Percentiles rank a stretch among this genome's conserved stretches.
Conservation (phyloP, 1,139 yeast genomes). For the Zygosaccharomyces sapae region DNA sequence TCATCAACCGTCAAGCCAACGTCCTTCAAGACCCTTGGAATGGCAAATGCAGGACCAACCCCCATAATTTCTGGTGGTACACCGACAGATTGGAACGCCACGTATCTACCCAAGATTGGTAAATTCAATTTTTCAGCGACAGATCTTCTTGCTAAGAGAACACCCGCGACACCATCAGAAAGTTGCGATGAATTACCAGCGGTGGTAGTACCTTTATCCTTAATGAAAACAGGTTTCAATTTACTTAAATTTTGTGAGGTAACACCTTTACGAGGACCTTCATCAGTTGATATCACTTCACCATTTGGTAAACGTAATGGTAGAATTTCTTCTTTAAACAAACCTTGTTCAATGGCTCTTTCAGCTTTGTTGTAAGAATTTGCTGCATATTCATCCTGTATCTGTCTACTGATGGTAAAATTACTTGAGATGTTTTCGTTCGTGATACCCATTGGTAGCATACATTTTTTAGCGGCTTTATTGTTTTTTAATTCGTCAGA, state of each 20-base stretch:
- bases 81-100: conserved; percentile 74
- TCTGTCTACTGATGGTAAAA: conserved; percentile 59
- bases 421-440: conserved; percentile 70
- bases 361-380: conserved; percentile 82
- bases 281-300: conserved; percentile 62
- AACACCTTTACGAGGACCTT: conserved; percentile 87
- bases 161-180: conserved; percentile 93
- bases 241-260: conserved; percentile 71
- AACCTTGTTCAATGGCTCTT: conserved; percentile 65
- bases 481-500: conserved; percentile 48
- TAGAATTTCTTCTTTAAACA: conserved; percentile 78
- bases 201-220: conserved; percentile 73
- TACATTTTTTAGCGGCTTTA: conserved; percentile 56
- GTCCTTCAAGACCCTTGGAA: conserved; percentile 71
- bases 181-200: conserved; percentile 97
- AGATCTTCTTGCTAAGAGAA: conserved; percentile 80
- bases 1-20: conserved; percentile 62
- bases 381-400: conserved; percentile 87
- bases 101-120: conserved; percentile 67
- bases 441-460: conserved; percentile 90
- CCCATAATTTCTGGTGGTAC: conserved; percentile 98
- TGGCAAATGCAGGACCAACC: conserved; percentile 91
- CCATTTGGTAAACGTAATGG: conserved; percentile 50
- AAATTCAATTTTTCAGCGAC: conserved; percentile 71
- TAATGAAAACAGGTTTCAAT: conserved; percentile 82